Evolutionary conservation across 306 rosid species (phyloP).

Genomic region (Lathyrus sativus): DNA sequence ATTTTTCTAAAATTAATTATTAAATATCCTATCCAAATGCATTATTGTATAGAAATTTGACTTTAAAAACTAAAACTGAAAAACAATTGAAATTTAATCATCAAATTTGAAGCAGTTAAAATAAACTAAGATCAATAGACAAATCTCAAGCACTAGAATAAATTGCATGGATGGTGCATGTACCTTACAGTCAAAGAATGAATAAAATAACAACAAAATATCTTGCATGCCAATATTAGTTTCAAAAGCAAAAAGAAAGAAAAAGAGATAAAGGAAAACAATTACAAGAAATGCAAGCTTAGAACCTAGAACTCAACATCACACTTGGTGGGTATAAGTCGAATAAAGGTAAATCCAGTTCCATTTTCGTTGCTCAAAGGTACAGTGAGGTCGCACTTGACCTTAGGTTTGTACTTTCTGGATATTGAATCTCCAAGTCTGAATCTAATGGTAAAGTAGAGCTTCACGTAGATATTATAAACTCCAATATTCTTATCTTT

Average conservation of each 20-base stretch:
- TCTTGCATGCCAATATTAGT: not conserved
- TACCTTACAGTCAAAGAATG: conserved; percentile 1
- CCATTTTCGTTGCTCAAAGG: conserved; percentile 38
- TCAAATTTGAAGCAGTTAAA: not conserved
- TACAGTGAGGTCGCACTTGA: conserved; percentile 55
- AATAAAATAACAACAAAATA: conserved; percentile 4
- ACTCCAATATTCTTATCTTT: conserved; percentile 40
- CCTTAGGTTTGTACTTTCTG: conserved; percentile 48
- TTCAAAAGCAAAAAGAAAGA: too few relatives aligned
- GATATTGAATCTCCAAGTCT: conserved; percentile 44
- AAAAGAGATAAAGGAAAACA: not conserved
- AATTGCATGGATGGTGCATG: not conserved
- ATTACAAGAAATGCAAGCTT: not conserved
- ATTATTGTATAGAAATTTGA: too few relatives aligned
- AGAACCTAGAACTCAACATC: conserved; percentile 32
- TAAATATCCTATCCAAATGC: not conserved
- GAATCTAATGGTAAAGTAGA: conserved; percentile 56
- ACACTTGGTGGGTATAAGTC: conserved; percentile 51
- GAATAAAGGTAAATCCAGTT: not conserved
- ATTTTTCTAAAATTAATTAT: too few relatives aligned
- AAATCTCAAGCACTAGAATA: not conserved
- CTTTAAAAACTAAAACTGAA: not conserved
- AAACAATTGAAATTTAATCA: too few relatives aligned
- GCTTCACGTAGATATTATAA: conserved; percentile 56
- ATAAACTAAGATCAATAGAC: not conserved